Evolutionary conservation across 345 rosid genomes (phyloP).

Genomic region (Camelina laxa): DNA sequence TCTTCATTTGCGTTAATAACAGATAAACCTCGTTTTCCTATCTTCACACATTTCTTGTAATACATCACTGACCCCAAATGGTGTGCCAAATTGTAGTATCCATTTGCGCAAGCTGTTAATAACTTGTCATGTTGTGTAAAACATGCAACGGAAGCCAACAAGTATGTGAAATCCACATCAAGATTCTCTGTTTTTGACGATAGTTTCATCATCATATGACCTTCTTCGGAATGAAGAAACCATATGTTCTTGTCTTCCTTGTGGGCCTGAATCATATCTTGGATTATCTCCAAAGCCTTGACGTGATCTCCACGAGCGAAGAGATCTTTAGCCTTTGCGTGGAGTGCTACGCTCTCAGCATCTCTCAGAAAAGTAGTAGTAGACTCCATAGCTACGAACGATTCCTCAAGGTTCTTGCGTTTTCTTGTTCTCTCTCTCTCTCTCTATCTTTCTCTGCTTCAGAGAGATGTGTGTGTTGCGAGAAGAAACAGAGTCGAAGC

Average conservation of each 20-base stretch:
- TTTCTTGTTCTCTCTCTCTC: conserved; percentile 30
- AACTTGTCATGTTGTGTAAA: too few species aligned
- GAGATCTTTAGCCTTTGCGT: not conserved
- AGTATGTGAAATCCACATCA: not conserved
- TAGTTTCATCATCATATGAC: not conserved
- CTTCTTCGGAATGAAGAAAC: not conserved
- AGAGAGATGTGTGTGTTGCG: conserved; percentile 16
- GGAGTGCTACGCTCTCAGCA: not conserved
- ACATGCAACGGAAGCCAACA: conserved; percentile 16
- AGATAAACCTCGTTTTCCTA: conserved; percentile 10
- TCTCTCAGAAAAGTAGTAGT: not conserved
- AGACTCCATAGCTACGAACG: not conserved
- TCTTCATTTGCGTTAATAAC: not conserved
- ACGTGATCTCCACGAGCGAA: not conserved
- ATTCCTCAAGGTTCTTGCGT: conserved; percentile 1
- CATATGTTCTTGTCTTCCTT: not conserved
- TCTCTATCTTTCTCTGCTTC: not conserved
- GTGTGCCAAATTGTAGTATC: not conserved
- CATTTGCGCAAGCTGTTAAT: not conserved
- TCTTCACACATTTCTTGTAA: conserved; percentile 18
- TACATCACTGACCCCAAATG: not conserved
- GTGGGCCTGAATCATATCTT: not conserved
- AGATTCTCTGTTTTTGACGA: not conserved
- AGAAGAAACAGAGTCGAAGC: conserved; percentile 7
- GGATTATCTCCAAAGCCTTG: conserved; percentile 21